Base-by-base conservation (phyloP, 495 filamentous ascomycete genomes). In the Staphylotrichum tortipilum region DNA sequence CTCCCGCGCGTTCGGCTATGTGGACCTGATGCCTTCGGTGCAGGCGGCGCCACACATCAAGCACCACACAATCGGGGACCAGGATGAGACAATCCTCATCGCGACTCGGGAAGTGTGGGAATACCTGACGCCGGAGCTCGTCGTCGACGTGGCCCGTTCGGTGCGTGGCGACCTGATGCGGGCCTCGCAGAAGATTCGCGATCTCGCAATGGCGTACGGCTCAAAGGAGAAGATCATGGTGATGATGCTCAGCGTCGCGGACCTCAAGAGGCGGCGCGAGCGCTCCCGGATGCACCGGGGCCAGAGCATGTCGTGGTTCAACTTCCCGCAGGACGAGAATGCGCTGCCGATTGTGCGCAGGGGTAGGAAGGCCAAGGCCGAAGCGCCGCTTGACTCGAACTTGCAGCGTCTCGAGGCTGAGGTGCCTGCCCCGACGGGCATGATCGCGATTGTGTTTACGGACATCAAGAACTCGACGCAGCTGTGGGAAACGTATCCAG, bases 401-500 rank as follows among this genome's bases (percentile, higher is more conserved):
- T 73, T 95, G 23, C 80, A 81, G 35, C 80, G 94, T 21, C 85
- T 97, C 37, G 87, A 94, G 50, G 78, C 81, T 31, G 89, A 92
- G 64, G 88, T 97, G 26, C 86, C 89, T 56, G 87, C 92, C 21
- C 92, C 92, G 1, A 84, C 79, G 4, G 91, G 92, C 14, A 85
- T 94, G 50, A 76, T 96, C 53, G 85, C 87, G 34, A 88, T 99
- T 58, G 88, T 95, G 36, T 99, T 99, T 65, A 99, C 92, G 0
- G 92, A 99, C 72, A 99, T 99, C 77, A 99, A 99, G 68, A 94
- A 89, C 66, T 96, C 91, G 2, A 99, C 92, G 2, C 77, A 87
- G 31, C 71, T 99, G n/a, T 99, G 92, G 92, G 92, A 99, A 65
- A 88, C 82, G 8, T 92, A 88, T 61, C 89, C 91, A 3, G 82